These are phyloP conservation scores for Rhipidocladum racemiflorum DNA, from an alignment of 176 grass and related monocot genomes.

Conservation along the genomic window DNA sequence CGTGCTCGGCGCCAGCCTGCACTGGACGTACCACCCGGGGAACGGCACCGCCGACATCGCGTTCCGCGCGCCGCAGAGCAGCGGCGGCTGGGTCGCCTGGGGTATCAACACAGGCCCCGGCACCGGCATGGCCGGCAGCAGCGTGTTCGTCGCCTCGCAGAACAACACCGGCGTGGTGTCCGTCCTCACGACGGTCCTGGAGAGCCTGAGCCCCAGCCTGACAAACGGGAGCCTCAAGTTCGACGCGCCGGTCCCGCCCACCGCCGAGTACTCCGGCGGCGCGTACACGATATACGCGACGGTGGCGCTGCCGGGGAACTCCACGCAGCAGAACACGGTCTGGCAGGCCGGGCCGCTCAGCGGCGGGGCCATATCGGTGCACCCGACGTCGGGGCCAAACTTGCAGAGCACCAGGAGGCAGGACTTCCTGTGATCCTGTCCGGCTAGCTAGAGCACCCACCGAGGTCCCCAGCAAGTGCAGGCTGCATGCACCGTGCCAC, in stretches of 20 bases:
- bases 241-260: constrained; percentile 37
- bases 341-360: constrained; percentile 63
- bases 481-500: neutral
- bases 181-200: constrained; percentile 27
- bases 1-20: constrained; percentile 49
- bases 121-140: constrained; percentile 50
- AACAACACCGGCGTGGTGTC: constrained; percentile 26
- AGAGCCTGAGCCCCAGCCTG: neutral
- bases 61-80: constrained; percentile 48
- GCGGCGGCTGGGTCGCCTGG: constrained; percentile 64
- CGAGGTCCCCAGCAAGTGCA: neutral
- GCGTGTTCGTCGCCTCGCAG: constrained; percentile 66
- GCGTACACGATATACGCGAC: constrained; percentile 68
- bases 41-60: constrained; percentile 62
- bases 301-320: constrained; percentile 52
- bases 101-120: constrained; percentile 50
- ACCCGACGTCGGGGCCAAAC: constrained; percentile 25
- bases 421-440: constrained; percentile 63
- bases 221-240: constrained; percentile 47
- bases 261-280: constrained; percentile 51
- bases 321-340: constrained; percentile 57
- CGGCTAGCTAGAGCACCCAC: constrained; percentile 21
- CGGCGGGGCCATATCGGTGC: constrained; percentile 23
- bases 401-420: constrained; percentile 25
- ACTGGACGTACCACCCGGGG: constrained; percentile 72